Base-by-base conservation (phyloP, 108 stramenopile species). In the Cyclostephanos tholiformis region DNA sequence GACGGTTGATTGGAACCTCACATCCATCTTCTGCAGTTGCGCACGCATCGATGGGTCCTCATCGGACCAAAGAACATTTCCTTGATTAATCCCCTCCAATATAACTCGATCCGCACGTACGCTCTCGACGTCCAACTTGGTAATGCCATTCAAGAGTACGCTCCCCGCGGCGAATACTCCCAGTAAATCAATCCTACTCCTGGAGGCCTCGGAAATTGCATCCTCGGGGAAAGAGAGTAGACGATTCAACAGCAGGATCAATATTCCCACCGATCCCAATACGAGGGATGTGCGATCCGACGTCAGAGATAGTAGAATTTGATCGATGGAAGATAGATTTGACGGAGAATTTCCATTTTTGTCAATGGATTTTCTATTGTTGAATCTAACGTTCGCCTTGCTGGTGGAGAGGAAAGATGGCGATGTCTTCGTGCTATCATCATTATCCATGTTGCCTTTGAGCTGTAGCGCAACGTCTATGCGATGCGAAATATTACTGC, bases 121-220 rank as follows among this genome's bases (percentile, higher is more conserved):
- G 16, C 88, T 80, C 26, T 84, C 85, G 0, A 94, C 89, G 61
- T 94, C 91, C 53, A 94, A 71, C 56, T 92, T 90, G 20, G 79
- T 81, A 55, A 94, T 68, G 19, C 93, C 93, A 81, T 91, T 94
- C 70, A 91, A 72, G 53, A 94, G 67, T 13, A 94, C 89, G 39
- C 91, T 87, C 58, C 89, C 91, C 29, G 86, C 84, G 6, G 89
- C 88, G 82, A 94, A 89, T 9, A 90, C 88, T 4, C 84, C 93
- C 56, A 94, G 61, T 46, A 94, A 60, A 80, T 94, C 91, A 23
- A 82, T 74, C 29, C 84, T 49, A 74, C 80, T 81, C 12, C 77
- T 39, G 7, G 46, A 64, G 0, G 73, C 83, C 71, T 79, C 74
- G 26, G 68, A 63, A 9, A 56, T 27, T 8, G 72, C 72, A 51